phyloP scores from a whole-genome alignment of 768 basidiomycete genomes.

The Leccinum variicolor region DNA sequence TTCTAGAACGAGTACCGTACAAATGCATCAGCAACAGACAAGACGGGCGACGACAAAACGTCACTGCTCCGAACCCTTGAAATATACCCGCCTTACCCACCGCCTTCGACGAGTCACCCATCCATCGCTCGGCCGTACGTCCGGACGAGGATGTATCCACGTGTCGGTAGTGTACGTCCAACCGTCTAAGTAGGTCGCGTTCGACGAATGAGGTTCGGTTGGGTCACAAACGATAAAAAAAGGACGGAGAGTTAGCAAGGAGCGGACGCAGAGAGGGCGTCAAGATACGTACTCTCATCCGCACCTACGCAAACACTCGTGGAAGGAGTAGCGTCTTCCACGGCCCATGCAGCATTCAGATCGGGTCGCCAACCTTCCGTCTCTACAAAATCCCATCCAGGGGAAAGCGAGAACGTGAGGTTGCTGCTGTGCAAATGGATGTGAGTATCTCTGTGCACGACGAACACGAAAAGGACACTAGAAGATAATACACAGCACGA shows the following conservation, averaged over 20 bases:
- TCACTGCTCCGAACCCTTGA: background rate
- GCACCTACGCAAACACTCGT: slow-evolving; percentile 16
- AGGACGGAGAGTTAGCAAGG: background rate
- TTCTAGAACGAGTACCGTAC: too few species aligned
- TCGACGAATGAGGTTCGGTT: background rate
- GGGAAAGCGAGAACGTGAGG: slow-evolving; percentile 70
- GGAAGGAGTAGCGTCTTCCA: background rate
- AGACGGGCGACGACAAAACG: too few species aligned
- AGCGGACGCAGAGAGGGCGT: background rate
- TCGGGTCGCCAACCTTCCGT: slow-evolving; percentile 79
- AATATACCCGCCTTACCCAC: slow-evolving; percentile 68
- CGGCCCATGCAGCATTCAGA: slow-evolving; percentile 54
- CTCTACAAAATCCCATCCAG: slow-evolving; percentile 71
- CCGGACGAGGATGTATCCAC: slow-evolving; percentile 54
- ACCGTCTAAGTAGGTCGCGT: slow-evolving; percentile 35
- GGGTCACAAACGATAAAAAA: background rate
- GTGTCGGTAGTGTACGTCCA: slow-evolving; percentile 82
- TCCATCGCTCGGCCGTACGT: slow-evolving; percentile 41
- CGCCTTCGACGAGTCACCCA: slow-evolving; percentile 61
- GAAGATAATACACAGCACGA: too few species aligned
- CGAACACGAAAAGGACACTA: too few species aligned
- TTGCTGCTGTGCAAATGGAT: slow-evolving; percentile 53
- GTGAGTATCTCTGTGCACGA: background rate
- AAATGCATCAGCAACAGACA: too few species aligned
- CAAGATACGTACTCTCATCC: slow-evolving; percentile 21